Conservation (phyloP, 2,329 filamentous ascomycete genomes). For the Penicillium sp. region DNA sequence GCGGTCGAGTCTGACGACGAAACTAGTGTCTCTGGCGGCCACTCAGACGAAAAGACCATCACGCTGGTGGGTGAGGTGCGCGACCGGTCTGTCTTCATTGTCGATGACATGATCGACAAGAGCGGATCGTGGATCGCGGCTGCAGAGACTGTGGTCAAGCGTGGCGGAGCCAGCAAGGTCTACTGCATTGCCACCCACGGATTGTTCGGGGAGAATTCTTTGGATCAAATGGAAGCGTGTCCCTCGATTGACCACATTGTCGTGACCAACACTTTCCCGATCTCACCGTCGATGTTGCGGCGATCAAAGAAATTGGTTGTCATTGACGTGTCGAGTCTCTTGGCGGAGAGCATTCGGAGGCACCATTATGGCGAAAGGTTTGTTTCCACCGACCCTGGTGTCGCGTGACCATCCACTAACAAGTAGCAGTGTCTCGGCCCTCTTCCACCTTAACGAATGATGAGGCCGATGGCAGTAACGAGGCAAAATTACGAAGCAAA, state of each 20-base stretch:
- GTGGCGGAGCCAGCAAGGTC: conserved; percentile 85
- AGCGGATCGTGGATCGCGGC: conserved; percentile 95
- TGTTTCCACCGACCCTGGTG: conserved; percentile 58
- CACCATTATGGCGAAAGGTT: conserved; percentile 88
- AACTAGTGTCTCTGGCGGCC: conserved; percentile 49
- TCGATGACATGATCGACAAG: conserved; percentile 99
- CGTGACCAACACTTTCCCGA: conserved; percentile 96
- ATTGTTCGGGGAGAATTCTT: conserved; percentile 83
- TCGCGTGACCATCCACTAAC: conserved; percentile 20
- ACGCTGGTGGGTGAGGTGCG: conserved; percentile 95
- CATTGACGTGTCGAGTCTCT: conserved; percentile 80
- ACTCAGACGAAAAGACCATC: conserved; percentile 86
- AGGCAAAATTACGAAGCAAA: conserved; percentile 11
- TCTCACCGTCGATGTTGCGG: conserved; percentile 69
- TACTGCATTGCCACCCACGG: conserved; percentile 98
- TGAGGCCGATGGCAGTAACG: conserved; percentile 22
- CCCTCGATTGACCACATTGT: conserved; percentile 92
- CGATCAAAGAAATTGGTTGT: conserved; percentile 80
- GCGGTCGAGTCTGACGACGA: conserved; percentile 89
- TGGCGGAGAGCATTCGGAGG: conserved; percentile 88
- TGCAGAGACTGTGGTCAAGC: conserved; percentile 93
- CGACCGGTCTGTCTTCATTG: conserved; percentile 83
- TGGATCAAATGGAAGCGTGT: conserved; percentile 87
- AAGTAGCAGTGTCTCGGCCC: conserved; percentile 46
- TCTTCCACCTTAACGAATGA: conserved; percentile 64